These are phyloP conservation scores for Artemisia argyi DNA, from an alignment of 129 eudicot genomes.

Conservation along the genomic window DNA sequence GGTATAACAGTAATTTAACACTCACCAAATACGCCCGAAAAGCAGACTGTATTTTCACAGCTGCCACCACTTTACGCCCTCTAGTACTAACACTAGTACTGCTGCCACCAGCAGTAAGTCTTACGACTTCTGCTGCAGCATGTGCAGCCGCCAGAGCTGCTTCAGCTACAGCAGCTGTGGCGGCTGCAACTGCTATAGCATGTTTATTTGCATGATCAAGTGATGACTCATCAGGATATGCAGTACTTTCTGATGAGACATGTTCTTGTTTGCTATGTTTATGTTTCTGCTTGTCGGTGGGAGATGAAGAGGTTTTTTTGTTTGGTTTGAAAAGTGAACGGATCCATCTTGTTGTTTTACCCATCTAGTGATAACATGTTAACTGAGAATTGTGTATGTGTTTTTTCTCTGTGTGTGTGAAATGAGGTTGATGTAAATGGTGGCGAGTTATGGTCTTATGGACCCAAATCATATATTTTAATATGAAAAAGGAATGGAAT, in stretches of 20 bases:
- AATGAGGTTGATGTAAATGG: not conserved
- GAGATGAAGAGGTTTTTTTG: slow-evolving; percentile 34
- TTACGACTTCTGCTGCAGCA: slow-evolving; percentile 95
- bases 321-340: slow-evolving; percentile 49
- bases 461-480: too few species aligned
- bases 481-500: slow-evolving; percentile 15
- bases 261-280: not conserved
- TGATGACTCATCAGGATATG: slow-evolving; percentile 17
- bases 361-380: slow-evolving; percentile 43
- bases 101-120: slow-evolving; percentile 52
- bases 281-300: slow-evolving; percentile 12
- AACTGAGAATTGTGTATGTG: not conserved
- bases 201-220: slow-evolving; percentile 70
- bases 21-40: slow-evolving; percentile 92
- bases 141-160: slow-evolving; percentile 97
- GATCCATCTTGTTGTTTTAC: slow-evolving; percentile 62
- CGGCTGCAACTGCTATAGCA: slow-evolving; percentile 96
- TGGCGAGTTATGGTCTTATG: too few species aligned
- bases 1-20: slow-evolving; percentile 14
- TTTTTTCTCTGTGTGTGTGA: not conserved
- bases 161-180: slow-evolving; percentile 95
- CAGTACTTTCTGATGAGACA: not conserved
- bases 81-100: slow-evolving; percentile 20
- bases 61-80: slow-evolving; percentile 46
- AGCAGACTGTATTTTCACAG: slow-evolving; percentile 85